Evolutionary conservation across 2,329 filamentous ascomycete genomes (phyloP).

Genomic region (Xylaria sp.): DNA sequence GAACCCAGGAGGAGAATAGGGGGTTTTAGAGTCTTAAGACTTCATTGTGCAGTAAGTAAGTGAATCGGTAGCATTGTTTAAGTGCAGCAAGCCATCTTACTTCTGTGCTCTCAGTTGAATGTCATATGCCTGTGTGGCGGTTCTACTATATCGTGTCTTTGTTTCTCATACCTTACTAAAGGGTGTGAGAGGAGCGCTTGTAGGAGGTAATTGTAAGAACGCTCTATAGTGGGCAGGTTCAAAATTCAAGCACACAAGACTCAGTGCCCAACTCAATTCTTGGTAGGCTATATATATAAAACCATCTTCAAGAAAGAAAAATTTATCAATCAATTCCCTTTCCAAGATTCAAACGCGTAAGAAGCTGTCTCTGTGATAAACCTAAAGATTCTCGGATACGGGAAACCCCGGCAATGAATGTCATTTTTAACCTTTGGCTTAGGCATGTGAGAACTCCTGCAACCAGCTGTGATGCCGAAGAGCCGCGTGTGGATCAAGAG

Average conservation of each 20-base stretch:
- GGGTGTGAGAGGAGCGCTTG: no score
- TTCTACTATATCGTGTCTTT: neutral
- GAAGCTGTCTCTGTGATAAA: no score
- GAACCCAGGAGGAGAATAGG: neutral
- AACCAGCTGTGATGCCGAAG: neutral
- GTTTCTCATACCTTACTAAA: neutral
- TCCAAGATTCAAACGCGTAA: no score
- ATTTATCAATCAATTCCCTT: no score
- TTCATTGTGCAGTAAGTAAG: neutral
- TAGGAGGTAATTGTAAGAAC: no score
- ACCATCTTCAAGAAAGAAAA: no score
- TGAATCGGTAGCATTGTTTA: neutral
- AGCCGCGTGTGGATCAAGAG: constrained; percentile 1
- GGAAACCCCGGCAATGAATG: constrained; percentile 1
- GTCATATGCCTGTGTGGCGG: neutral
- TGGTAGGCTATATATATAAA: no score
- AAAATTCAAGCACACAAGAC: no score
- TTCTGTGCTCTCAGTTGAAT: neutral
- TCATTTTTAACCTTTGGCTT: neutral
- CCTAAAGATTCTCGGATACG: no score
- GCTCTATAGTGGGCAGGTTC: no score
- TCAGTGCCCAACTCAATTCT: no score
- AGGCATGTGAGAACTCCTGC: constrained; percentile 1
- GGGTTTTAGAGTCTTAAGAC: neutral
- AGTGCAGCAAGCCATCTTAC: neutral